Conservation (phyloP, 2,329 filamentous ascomycete genomes). For the Fusarium chlamydosporum region DNA sequence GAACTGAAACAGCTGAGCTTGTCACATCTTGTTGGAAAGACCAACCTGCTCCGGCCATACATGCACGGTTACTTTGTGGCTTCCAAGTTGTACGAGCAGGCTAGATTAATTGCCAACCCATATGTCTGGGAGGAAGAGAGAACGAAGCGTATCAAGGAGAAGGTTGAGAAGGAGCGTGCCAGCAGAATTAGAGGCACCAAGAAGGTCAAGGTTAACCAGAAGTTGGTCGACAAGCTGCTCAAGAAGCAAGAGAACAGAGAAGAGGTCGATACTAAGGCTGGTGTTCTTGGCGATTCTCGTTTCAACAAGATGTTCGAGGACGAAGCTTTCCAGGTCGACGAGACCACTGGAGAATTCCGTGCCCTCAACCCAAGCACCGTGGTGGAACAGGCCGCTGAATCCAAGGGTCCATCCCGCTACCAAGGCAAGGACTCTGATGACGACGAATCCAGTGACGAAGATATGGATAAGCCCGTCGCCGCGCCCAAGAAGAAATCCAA, state of each 20-base stretch:
- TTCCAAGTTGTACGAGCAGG: conserved; percentile 95
- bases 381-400: conserved; percentile 54
- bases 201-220: conserved; percentile 97
- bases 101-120: conserved; percentile 90
- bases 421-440: conserved; percentile 61
- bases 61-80: conserved; percentile 99
- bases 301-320: conserved; percentile 93
- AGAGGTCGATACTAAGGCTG: conserved; percentile 70
- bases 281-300: conserved; percentile 84
- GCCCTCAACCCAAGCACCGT: conserved; percentile 88
- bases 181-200: conserved; percentile 94
- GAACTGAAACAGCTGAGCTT: conserved; percentile 89
- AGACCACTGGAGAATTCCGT: conserved; percentile 87
- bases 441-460: conserved; percentile 61
- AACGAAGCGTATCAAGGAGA: conserved; percentile 90
- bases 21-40: conserved; percentile 90
- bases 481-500: conserved; percentile 48
- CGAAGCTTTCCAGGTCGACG: conserved; percentile 92
- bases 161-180: conserved; percentile 97
- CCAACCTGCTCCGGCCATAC: conserved; percentile 90
- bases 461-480: conserved; percentile 51
- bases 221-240: conserved; percentile 80
- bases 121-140: conserved; percentile 94
- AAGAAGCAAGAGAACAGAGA: conserved; percentile 73
- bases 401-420: conserved; percentile 57